Conservation (phyloP, 805 yeast genomes). For the Komagataella phaffii region DNA sequence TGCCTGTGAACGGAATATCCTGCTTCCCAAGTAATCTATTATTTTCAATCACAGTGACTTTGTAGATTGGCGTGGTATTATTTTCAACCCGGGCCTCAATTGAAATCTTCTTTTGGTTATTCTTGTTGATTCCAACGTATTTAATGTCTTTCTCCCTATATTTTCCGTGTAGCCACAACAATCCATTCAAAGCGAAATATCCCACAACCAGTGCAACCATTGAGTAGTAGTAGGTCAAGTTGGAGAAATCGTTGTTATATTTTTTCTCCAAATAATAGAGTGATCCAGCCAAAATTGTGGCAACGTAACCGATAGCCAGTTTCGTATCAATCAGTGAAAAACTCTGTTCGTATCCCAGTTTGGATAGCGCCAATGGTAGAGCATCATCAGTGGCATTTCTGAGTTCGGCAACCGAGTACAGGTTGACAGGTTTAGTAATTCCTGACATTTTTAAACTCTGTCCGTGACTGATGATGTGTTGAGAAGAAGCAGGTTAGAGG, state of each 20-base stretch:
- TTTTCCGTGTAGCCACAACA: slow-evolving; percentile 20
- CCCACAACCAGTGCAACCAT: slow-evolving; percentile 21
- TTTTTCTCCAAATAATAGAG: slow-evolving; percentile 37
- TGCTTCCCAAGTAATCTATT: slow-evolving; percentile 5
- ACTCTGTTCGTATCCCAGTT: slow-evolving; percentile 33
- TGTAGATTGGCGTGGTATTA: slow-evolving; percentile 31
- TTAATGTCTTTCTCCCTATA: slow-evolving; percentile 28
- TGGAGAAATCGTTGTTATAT: slow-evolving; percentile 24
- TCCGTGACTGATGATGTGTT: not conserved
- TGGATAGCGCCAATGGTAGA: slow-evolving; percentile 24
- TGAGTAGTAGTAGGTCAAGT: slow-evolving; percentile 18
- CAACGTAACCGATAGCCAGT: slow-evolving; percentile 32
- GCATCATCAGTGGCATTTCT: slow-evolving; percentile 37
- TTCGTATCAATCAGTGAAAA: slow-evolving; percentile 30
- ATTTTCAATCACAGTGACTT: slow-evolving; percentile 16
- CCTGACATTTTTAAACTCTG: not conserved
- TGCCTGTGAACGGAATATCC: slow-evolving; percentile 20
- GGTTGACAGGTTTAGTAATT: slow-evolving; percentile 12
- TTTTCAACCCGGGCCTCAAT: slow-evolving; percentile 24
- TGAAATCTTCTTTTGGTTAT: slow-evolving; percentile 20
- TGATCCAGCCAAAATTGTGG: slow-evolving; percentile 31
- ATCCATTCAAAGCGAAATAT: slow-evolving; percentile 23
- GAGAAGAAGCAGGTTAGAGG: not conserved
- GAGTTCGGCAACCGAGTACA: slow-evolving; percentile 31
- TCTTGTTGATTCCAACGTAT: slow-evolving; percentile 26